Conservation (phyloP, 495 filamentous ascomycete genomes). For the Xylaria castorea region DNA sequence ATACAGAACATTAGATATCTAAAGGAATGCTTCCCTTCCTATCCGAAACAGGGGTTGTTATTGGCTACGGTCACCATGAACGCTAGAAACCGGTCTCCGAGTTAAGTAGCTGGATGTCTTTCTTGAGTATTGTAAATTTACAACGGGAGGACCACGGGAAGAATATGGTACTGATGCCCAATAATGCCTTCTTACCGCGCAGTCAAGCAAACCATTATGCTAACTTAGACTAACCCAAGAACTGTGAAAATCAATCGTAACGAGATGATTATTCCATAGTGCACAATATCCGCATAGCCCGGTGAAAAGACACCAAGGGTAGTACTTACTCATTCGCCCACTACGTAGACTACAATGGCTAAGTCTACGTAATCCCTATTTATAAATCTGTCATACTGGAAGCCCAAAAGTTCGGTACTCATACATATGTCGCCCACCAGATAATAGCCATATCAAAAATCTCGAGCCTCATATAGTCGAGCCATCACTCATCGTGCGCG, state of each 20-base stretch:
- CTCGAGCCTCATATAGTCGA: not conserved
- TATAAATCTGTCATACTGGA: not conserved
- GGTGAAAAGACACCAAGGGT: not conserved
- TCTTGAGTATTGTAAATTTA: not conserved
- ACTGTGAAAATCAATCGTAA: not conserved
- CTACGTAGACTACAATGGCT: not conserved
- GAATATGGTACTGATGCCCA: not conserved
- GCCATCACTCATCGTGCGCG: not conserved
- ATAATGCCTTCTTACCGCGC: not conserved
- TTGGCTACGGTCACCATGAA: not conserved
- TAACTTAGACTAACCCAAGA: too few species aligned
- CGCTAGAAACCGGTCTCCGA: not conserved
- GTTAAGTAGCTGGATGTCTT: not conserved
- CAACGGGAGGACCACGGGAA: not conserved
- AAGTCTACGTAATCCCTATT: not conserved
- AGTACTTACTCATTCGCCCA: not conserved
- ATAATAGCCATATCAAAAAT: not conserved
- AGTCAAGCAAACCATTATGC: not conserved
- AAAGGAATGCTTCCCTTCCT: not conserved
- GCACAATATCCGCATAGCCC: not conserved
- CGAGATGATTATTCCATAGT: not conserved
- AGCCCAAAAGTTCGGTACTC: not conserved
- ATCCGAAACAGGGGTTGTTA: not conserved
- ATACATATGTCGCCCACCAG: not conserved
- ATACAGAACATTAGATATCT: not conserved